Evolutionary conservation across 1,284 basidiomycete species (phyloP).

Genomic region (Cryptococcus depauperatus): DNA sequence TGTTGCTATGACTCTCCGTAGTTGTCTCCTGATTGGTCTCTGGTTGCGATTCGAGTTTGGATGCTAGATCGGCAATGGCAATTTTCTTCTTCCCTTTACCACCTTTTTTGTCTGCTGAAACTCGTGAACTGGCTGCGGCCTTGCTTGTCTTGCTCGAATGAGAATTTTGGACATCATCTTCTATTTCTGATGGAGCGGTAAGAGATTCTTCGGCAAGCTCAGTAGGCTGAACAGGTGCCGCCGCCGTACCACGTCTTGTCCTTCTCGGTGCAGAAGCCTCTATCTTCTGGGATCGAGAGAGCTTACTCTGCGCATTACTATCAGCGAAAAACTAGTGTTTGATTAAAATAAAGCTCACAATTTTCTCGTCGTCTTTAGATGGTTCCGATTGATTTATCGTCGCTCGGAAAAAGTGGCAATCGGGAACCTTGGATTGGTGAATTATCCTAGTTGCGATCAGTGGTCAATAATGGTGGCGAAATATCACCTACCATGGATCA

Average conservation of each 20-base stretch:
- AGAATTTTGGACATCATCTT: background rate
- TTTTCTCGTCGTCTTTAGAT: slow-evolving; percentile 1
- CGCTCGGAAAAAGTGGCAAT: slow-evolving; percentile 40
- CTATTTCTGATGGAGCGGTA: background rate
- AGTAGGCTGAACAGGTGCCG: background rate
- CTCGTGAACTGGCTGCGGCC: no score
- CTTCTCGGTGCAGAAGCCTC: no score
- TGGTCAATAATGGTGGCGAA: slow-evolving; percentile 6
- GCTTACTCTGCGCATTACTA: slow-evolving; percentile 14
- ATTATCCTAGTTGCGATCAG: slow-evolving; percentile 20
- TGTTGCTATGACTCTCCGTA: slow-evolving; percentile 9
- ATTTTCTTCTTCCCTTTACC: slow-evolving; percentile 16
- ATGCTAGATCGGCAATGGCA: slow-evolving; percentile 6
- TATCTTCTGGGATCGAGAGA: slow-evolving; percentile 2
- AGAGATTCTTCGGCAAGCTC: background rate
- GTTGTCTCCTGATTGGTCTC: slow-evolving; percentile 5
- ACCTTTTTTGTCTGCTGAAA: no score
- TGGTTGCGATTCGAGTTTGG: background rate
- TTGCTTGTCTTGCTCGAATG: slow-evolving; percentile 9
- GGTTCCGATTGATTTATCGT: slow-evolving; percentile 5
- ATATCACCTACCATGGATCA: slow-evolving; percentile 54
- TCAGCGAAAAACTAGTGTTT: no score
- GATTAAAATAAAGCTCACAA: no score
- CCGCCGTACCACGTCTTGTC: background rate
- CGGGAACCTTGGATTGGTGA: slow-evolving; percentile 30